These are phyloP conservation scores for Neoboletus brunneissimus DNA, from an alignment of 768 basidiomycete species.

Conservation along the genomic window DNA sequence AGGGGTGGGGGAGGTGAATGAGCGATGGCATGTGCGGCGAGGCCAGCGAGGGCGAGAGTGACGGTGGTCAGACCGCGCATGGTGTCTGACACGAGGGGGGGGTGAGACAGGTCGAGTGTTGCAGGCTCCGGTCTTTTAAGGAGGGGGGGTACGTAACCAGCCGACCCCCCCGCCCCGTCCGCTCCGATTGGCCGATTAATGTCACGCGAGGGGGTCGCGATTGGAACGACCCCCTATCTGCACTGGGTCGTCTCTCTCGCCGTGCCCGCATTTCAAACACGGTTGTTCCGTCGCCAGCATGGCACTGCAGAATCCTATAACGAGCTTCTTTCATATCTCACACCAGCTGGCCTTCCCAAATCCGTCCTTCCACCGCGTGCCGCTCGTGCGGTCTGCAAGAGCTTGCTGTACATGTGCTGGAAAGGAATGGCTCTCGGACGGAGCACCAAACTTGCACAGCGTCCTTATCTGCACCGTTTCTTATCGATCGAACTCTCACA, in stretches of 20 bases:
- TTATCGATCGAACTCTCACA: conserved; percentile 6
- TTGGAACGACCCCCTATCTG: conserved; percentile 10
- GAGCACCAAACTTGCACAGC: not conserved
- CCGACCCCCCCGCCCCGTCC: not conserved
- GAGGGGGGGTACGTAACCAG: conserved; percentile 17
- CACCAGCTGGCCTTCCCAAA: conserved; percentile 3
- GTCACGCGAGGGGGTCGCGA: conserved; percentile 20
- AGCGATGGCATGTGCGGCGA: conserved; percentile 55
- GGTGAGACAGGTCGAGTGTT: not conserved
- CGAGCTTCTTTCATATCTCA: not conserved
- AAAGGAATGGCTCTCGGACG: not conserved
- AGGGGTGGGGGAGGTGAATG: conserved; percentile 31
- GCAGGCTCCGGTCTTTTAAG: conserved; percentile 13
- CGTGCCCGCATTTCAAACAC: not conserved
- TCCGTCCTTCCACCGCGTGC: not conserved
- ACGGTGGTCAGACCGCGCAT: conserved; percentile 70
- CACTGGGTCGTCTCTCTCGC: conserved; percentile 4
- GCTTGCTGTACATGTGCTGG: not conserved
- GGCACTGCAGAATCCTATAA: not conserved
- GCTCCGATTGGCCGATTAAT: conserved; percentile 20
- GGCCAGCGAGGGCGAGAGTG: conserved; percentile 56
- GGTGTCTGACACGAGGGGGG: not conserved
- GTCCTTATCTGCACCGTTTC: conserved; percentile 4
- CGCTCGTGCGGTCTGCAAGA: not conserved
- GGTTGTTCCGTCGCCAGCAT: not conserved